phyloP scores from a whole-genome alignment of 2,329 filamentous ascomycete genomes.

The Chrysosporium queenslandicum region DNA sequence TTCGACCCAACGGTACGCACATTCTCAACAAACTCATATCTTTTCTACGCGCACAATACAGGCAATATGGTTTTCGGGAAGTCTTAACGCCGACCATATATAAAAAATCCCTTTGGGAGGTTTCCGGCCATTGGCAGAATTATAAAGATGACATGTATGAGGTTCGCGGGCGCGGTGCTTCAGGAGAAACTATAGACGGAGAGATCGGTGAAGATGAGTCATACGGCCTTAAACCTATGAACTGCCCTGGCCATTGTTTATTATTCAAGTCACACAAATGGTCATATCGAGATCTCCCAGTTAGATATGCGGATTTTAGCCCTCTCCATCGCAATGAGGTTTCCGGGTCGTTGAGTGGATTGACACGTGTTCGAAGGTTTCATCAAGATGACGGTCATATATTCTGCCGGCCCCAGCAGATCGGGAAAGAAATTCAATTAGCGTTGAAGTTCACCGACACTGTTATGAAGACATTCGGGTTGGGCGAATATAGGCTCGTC shows the following conservation, averaged over 20 bases:
- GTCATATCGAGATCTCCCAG: conserved; percentile 69
- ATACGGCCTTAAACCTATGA: conserved; percentile 86
- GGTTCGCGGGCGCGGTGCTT: conserved; percentile 49
- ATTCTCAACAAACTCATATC: conserved; percentile 75
- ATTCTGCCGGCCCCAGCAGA: conserved; percentile 70
- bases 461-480: conserved; percentile 58
- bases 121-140: conserved; percentile 78
- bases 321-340: conserved; percentile 79
- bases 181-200: conserved; percentile 26
- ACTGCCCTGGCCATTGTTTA: conserved; percentile 80
- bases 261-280: conserved; percentile 64
- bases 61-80: conserved; percentile 75
- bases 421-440: conserved; percentile 60
- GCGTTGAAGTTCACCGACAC: conserved; percentile 65
- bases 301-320: conserved; percentile 80
- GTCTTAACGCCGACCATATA: conserved; percentile 86
- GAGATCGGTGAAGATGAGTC: conserved; percentile 52
- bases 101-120: conserved; percentile 77
- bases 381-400: conserved; percentile 89
- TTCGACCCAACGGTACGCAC: conserved; percentile 69
- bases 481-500: conserved; percentile 64
- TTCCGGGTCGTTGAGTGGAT: conserved; percentile 67
- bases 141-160: conserved; percentile 90
- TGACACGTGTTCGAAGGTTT: conserved; percentile 76
- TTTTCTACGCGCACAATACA: conserved; percentile 75